phyloP scores from a whole-genome alignment of 2,329 filamentous ascomycete genomes.

The Coniochaeta prunicola region DNA sequence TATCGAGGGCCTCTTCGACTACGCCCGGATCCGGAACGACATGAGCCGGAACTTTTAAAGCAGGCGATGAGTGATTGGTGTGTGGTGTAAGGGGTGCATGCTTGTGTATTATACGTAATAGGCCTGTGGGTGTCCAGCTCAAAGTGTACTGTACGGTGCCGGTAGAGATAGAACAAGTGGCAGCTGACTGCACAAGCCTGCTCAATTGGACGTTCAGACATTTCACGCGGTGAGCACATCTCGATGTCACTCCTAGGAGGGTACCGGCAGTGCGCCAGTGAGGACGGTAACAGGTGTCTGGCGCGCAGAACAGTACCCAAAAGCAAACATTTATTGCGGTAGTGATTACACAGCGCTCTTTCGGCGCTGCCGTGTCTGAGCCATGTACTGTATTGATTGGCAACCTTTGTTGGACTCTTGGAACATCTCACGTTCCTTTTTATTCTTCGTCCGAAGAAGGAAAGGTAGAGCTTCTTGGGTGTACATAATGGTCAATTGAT shows the following conservation, averaged over 20 bases:
- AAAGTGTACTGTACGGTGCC: constrained; percentile 31
- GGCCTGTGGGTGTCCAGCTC: constrained; percentile 22
- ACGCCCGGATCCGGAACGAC: constrained; percentile 35
- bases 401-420: too few relatives aligned
- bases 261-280: too few relatives aligned
- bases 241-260: not conserved
- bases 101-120: constrained; percentile 22
- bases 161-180: constrained; percentile 24
- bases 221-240: too few relatives aligned
- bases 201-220: not conserved
- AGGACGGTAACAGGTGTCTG: too few relatives aligned
- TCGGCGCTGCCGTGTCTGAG: not conserved
- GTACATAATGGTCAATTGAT: too few relatives aligned
- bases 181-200: constrained; percentile 5
- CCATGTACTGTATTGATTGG: not conserved
- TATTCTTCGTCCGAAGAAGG: too few relatives aligned
- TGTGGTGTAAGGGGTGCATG: constrained; percentile 10
- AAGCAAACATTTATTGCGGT: too few relatives aligned
- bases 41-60: constrained; percentile 29
- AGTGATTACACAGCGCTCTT: too few relatives aligned
- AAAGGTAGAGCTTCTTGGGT: too few relatives aligned
- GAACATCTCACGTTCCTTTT: too few relatives aligned
- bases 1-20: constrained; percentile 81
- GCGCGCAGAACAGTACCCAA: too few relatives aligned
- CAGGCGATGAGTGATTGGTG: constrained; percentile 5